phyloP scores from a whole-genome alignment of 176 grass and related monocot genomes.

The Paspalum notatum region DNA sequence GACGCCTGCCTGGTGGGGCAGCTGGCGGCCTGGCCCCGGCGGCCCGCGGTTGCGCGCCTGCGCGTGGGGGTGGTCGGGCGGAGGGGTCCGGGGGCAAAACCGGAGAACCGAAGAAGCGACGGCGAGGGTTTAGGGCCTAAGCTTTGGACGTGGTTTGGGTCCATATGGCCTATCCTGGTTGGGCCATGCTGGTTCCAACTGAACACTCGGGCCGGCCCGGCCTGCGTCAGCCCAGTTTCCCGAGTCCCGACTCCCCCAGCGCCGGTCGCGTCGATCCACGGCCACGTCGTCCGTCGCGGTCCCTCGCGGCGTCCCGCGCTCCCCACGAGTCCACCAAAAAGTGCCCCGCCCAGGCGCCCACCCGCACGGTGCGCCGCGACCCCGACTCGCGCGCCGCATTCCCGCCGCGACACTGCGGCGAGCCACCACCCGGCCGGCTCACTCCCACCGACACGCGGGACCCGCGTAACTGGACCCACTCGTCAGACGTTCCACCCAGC shows the following conservation, averaged over 20 bases:
- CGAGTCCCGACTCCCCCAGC: too few relatives aligned
- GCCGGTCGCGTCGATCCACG: neutral
- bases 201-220: neutral
- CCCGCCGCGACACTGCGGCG: neutral
- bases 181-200: neutral
- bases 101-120: too few relatives aligned
- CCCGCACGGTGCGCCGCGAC: neutral
- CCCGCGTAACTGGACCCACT: neutral
- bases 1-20: too few relatives aligned
- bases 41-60: too few relatives aligned
- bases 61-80: too few relatives aligned
- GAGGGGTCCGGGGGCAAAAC: too few relatives aligned
- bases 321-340: slow-evolving; percentile 22
- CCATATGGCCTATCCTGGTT: too few relatives aligned
- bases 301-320: neutral
- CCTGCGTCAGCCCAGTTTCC: too few relatives aligned
- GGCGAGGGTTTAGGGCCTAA: too few relatives aligned
- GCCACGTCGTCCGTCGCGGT: neutral
- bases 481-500: neutral
- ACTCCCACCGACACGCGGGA: neutral
- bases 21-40: too few relatives aligned
- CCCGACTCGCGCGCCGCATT: slow-evolving; percentile 23
- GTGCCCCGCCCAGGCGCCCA: neutral
- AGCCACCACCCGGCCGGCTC: neutral
- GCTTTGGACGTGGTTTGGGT: too few relatives aligned